Evolutionary conservation across 2,329 filamentous ascomycete genomes (phyloP).

Genomic region (Paecilomyces fulvus): DNA sequence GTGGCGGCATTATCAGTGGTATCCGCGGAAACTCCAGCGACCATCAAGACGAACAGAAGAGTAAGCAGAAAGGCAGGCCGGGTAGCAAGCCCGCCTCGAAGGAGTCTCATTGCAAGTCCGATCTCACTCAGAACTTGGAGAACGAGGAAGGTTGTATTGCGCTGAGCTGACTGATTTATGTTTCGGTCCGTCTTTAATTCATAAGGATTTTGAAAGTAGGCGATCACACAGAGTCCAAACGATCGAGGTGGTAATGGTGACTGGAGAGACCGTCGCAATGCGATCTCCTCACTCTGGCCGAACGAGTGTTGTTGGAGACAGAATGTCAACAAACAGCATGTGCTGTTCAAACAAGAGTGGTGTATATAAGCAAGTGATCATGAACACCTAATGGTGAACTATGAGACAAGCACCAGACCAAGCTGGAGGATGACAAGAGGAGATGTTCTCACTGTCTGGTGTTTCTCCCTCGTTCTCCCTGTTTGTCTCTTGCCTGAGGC

Average conservation of each 20-base stretch:
- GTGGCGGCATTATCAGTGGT: slow-evolving; percentile 11
- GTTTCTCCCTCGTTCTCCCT: background rate
- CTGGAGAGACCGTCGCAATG: background rate
- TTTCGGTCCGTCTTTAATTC: background rate
- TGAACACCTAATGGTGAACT: background rate
- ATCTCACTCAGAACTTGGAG: background rate
- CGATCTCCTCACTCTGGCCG: background rate
- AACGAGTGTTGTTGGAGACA: background rate
- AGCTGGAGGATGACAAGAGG: background rate
- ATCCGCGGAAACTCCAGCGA: slow-evolving; percentile 12
- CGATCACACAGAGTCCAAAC: background rate
- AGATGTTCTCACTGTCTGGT: background rate
- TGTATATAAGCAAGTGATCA: background rate
- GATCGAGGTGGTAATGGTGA: background rate
- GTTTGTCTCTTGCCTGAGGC: background rate
- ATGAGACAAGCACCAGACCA: background rate
- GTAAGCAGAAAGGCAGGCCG: slow-evolving; percentile 10
- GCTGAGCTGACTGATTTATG: background rate
- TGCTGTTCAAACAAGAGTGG: background rate
- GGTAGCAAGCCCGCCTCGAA: slow-evolving; percentile 1
- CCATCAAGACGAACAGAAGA: slow-evolving; percentile 9
- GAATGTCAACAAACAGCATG: background rate
- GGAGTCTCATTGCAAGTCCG: slow-evolving; percentile 4
- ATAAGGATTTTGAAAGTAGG: background rate
- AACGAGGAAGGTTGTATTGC: background rate